Evolutionary conservation across 108 stramenopile species (phyloP), one percentile per base, ranked within the genome.

Genomic region (Skeletonema marinoi): DNA sequence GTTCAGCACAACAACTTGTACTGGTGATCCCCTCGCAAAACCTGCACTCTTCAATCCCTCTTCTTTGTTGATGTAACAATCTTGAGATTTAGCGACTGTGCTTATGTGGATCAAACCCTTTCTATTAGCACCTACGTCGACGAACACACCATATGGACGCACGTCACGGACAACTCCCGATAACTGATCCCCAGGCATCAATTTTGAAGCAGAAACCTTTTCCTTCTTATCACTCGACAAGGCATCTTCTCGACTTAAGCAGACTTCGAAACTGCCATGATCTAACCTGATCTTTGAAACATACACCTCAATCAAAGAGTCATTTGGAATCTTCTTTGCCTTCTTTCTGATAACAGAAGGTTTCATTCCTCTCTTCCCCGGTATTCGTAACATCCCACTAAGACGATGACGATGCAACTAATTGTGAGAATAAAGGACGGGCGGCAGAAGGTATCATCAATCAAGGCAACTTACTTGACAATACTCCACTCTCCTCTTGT

Each of bases 101-200:
- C 54, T 74, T 0, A 94, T 92, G 71, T 94, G 93, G 30, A 94
- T 61, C 61, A 94, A 68, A 31, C 93, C 93, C 32, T 75, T 81
- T 71, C 90, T 82, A 86, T 91, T 92, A 7, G 90, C 93, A 70
- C 89, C 90, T 7, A 94, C 87, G 77, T 92, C 88, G 44, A 94
- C 75, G 3, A 92, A 80, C 3, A 84, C 88, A 17, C 93, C 93
- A 72, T 89, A 94, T 0, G 86, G 83, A n/a, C 74, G 73, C 11
- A 94, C 70, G 14, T 82, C 76, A 36, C 68, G 71, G 17, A 94
- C 85, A 19, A 63, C 70, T 12, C 93, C 93, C 10, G 48, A 60
- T 13, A 94, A 60, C 62, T 81, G 74, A 41, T 86, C 77, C 4
- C 84, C 82, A 13, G 46, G 21, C 48, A 44, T 66, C 31, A 94